Evolutionary conservation across 805 yeast genomes (phyloP).

Genomic region (Yarrowia sp.): DNA sequence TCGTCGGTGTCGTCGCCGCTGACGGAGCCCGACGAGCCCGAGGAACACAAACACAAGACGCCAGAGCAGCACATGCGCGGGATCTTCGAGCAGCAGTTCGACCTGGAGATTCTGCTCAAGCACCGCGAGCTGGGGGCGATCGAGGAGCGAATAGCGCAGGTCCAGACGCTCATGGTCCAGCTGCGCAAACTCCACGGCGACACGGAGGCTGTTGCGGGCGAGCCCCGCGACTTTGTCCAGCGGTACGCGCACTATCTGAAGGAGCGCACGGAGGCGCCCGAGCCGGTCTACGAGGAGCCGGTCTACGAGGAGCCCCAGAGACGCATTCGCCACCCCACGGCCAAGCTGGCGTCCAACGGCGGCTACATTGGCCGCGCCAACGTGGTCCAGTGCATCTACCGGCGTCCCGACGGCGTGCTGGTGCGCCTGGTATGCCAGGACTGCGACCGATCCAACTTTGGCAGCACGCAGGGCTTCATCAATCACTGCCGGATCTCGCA

Average conservation of each 20-base stretch:
- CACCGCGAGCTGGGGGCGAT: conserved; percentile 39
- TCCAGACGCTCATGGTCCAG: conserved; percentile 39
- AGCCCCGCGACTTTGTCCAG: conserved; percentile 32
- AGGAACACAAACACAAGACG: conserved; percentile 12
- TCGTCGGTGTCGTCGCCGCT: conserved; percentile 14
- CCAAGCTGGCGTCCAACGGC: conserved; percentile 22
- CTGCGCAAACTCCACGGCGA: conserved; percentile 32
- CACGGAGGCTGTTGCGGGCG: conserved; percentile 26
- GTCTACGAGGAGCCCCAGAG: not conserved
- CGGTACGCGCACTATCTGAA: conserved; percentile 34
- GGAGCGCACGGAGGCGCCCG: too few species aligned
- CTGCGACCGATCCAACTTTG: conserved; percentile 67
- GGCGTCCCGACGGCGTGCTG: conserved; percentile 57
- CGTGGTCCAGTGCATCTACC: conserved; percentile 30
- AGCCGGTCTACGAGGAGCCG: not conserved
- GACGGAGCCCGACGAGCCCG: conserved; percentile 21
- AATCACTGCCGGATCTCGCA: conserved; percentile 77
- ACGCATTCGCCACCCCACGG: conserved; percentile 20
- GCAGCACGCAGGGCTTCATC: conserved; percentile 76
- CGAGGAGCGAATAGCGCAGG: conserved; percentile 41
- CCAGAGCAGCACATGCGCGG: not conserved
- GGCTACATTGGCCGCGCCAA: conserved; percentile 16
- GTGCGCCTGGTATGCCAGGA: conserved; percentile 66
- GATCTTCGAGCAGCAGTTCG: conserved; percentile 37
- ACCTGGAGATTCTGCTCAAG: conserved; percentile 41